phyloP scores from a whole-genome alignment of 2,329 filamentous ascomycete genomes.

The Microcyclospora pomicola region DNA sequence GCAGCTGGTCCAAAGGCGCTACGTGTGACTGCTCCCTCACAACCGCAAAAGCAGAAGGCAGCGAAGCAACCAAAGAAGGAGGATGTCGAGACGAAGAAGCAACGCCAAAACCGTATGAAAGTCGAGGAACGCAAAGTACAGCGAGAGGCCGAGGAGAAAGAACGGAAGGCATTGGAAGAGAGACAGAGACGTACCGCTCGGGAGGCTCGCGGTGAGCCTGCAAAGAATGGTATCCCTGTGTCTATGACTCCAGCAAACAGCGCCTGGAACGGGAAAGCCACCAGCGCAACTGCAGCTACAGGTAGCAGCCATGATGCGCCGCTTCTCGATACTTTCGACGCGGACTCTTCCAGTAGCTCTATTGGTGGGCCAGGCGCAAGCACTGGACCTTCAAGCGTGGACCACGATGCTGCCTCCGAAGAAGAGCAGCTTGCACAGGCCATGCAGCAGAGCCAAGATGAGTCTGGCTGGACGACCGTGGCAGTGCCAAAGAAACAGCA shows the following conservation, averaged over 20 bases:
- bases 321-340: constrained; percentile 39
- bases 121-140: constrained; percentile 62
- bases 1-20: constrained; percentile 58
- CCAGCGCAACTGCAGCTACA: constrained; percentile 8
- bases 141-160: constrained; percentile 63
- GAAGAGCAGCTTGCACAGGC: constrained; percentile 46
- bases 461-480: constrained; percentile 48
- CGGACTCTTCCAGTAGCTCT: constrained; percentile 27
- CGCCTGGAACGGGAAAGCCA: constrained; percentile 36
- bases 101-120: constrained; percentile 85
- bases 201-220: constrained; percentile 66
- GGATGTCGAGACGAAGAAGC: constrained; percentile 77
- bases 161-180: constrained; percentile 63
- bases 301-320: constrained; percentile 10
- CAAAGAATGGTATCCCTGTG: constrained; percentile 57
- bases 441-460: constrained; percentile 32
- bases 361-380: constrained; percentile 22
- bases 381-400: constrained; percentile 27
- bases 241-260: constrained; percentile 37
- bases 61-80: constrained; percentile 47
- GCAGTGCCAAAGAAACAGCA: constrained; percentile 41
- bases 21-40: constrained; percentile 57
- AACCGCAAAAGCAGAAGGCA: constrained; percentile 39
- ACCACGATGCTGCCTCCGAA: constrained; percentile 40
- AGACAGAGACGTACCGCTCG: constrained; percentile 72